Evolutionary conservation across 352 stramenopile genomes (phyloP).

Genomic region (Phytophthora meadii): DNA sequence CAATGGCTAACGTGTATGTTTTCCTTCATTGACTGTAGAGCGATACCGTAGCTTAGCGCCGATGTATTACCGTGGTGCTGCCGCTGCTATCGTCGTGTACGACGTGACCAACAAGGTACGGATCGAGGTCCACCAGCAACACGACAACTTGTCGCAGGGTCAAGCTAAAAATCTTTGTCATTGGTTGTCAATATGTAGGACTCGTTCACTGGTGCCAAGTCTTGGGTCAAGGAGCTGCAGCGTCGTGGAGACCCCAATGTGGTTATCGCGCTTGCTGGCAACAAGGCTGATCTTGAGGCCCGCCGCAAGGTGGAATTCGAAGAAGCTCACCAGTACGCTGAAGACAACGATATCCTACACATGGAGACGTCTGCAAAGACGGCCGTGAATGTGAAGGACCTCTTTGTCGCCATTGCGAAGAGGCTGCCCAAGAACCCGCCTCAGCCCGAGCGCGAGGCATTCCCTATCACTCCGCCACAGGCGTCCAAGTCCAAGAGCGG

Average conservation of each 20-base stretch:
- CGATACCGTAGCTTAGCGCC: slow-evolving; percentile 96
- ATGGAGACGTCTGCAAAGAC: slow-evolving; percentile 99
- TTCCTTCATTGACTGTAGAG: slow-evolving; percentile 59
- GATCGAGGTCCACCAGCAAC: neutral
- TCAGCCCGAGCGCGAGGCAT: slow-evolving; percentile 84
- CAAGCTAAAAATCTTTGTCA: slow-evolving; percentile 4
- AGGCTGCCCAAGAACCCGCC: slow-evolving; percentile 84
- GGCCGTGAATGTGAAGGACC: slow-evolving; percentile 98
- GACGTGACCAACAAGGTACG: slow-evolving; percentile 96
- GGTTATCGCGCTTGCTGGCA: slow-evolving; percentile 96
- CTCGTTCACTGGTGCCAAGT: slow-evolving; percentile 98
- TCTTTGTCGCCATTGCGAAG: slow-evolving; percentile 98
- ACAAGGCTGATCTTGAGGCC: slow-evolving; percentile 99
- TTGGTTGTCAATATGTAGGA: slow-evolving; percentile 65
- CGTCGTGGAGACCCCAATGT: slow-evolving; percentile 97
- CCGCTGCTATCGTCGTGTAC: slow-evolving; percentile 97
- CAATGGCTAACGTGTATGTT: slow-evolving; percentile 13
- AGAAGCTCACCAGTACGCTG: slow-evolving; percentile 98
- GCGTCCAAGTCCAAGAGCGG: slow-evolving; percentile 80
- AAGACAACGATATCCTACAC: slow-evolving; percentile 99
- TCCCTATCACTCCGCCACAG: slow-evolving; percentile 82
- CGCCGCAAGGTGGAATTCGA: slow-evolving; percentile 97
- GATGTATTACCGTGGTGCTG: slow-evolving; percentile 98
- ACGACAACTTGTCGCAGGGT: slow-evolving; percentile 10
- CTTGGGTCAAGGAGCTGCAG: slow-evolving; percentile 99